These are phyloP conservation scores for Hypoxylon sp. DNA, from an alignment of 2,329 filamentous ascomycete genomes.

Conservation along the genomic window DNA sequence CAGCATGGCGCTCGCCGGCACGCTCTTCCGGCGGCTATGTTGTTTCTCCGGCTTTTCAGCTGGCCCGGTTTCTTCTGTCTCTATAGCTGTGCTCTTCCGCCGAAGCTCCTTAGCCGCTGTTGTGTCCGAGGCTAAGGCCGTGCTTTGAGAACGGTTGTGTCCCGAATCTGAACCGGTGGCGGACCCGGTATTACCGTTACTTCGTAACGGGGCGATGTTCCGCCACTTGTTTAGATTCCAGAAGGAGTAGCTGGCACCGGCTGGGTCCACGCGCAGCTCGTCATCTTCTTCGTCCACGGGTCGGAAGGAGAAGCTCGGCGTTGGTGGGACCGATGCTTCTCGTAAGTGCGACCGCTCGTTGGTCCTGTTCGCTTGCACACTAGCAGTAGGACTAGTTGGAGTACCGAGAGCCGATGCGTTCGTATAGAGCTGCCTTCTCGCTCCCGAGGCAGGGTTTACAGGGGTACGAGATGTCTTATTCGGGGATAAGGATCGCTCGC, in stretches of 20 bases:
- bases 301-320: constrained; percentile 69
- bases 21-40: constrained; percentile 46
- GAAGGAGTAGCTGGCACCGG: constrained; percentile 64
- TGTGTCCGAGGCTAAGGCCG: constrained; percentile 29
- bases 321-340: constrained; percentile 60
- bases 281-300: constrained; percentile 60
- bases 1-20: constrained; percentile 39
- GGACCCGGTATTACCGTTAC: constrained; percentile 15
- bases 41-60: constrained; percentile 25
- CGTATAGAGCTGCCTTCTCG: constrained; percentile 62
- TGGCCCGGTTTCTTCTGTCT: constrained; percentile 10
- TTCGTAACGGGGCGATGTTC: constrained; percentile 43
- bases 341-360: constrained; percentile 36
- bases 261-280: constrained; percentile 57
- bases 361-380: constrained; percentile 48
- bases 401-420: constrained; percentile 50
- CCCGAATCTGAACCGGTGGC: constrained; percentile 18
- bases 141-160: constrained; percentile 40
- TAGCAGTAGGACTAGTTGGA: constrained; percentile 61
- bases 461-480: constrained; percentile 60
- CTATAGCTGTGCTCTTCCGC: constrained; percentile 42
- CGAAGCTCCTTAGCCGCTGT: constrained; percentile 33
- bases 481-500: constrained; percentile 71
- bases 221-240: constrained; percentile 73
- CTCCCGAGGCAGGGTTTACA: constrained; percentile 62